Evolutionary conservation across 2,329 filamentous ascomycete species (phyloP), one percentile per base, ranked within the genome.

Genomic region (Ascochyta fabae): DNA sequence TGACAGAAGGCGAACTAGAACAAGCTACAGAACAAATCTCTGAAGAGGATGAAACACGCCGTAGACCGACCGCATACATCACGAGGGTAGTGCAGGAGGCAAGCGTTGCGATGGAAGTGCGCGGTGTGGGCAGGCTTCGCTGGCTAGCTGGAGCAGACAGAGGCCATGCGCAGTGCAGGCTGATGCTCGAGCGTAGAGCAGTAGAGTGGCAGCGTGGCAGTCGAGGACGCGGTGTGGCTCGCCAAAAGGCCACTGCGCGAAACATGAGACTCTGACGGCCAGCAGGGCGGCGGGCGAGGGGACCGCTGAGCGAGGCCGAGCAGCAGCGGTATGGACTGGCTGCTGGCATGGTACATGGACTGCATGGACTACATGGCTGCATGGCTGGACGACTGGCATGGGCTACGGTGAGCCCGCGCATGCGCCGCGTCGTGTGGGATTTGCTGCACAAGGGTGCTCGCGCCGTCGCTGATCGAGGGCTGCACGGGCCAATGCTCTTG

Each of bases 21-120:
- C 59, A 60, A 56, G 60, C 60, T 53, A 57, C 43, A 43, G 48
- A 60, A 55, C 56, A 53, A 59, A 46, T 58, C 48, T 52, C 43
- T 48, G 58, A 45, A 22, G 24, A 23, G 29, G 33, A 35, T 62
- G 62, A 64, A 65, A 66, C 62, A 53, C 49, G 55, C 53, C 38
- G 39, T 64, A 57, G 54, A 55, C 56, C 53, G 54, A 55, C 55
- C 53, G 61, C 50, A 50, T 59, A 59, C 50, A 48, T 60, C 24
- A 27, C 48, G 56, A n/a, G n/a, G n/a, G 7, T 55, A 53, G 48
- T 40, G 51, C 45, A 48, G 33, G 45, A 35, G 19, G 29, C 29
- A 43, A 29, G 31, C 29, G 22, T 42, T 55, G 53, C 31, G 40
- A 29, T 29, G 26, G 6, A 26, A 26, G 26, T 26, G 8, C 8